phyloP scores from a whole-genome alignment of 805 yeast genomes.

The Kazachstania martiniae region DNA sequence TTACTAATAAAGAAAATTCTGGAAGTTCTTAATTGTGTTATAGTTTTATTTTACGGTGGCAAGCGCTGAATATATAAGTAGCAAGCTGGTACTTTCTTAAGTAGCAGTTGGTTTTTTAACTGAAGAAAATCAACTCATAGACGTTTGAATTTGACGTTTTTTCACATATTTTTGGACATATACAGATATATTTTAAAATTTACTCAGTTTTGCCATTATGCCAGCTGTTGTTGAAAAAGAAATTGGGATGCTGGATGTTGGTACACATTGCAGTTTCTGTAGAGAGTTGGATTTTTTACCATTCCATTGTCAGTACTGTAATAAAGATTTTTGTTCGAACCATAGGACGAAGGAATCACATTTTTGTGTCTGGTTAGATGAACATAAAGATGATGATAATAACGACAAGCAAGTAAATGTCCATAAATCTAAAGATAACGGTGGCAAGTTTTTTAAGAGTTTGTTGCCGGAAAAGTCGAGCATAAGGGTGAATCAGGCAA shows the following conservation, averaged over 20 bases:
- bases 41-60: no score
- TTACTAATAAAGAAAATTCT: no score
- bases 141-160: no score
- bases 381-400: constrained; percentile 2
- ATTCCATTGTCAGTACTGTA: constrained; percentile 23
- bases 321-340: constrained; percentile 20
- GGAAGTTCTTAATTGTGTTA: no score
- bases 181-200: no score
- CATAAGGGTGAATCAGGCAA: constrained; percentile 11
- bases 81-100: no score
- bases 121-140: no score
- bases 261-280: constrained; percentile 26
- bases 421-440: constrained; percentile 3
- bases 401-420: background rate
- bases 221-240: constrained; percentile 8
- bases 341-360: constrained; percentile 23
- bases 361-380: constrained; percentile 15
- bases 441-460: constrained; percentile 17
- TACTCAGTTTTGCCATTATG: background rate
- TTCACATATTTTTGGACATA: no score
- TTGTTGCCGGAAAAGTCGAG: constrained; percentile 23
- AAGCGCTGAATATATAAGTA: no score
- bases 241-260: constrained; percentile 29
- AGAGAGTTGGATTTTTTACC: constrained; percentile 26
- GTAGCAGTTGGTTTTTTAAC: no score